These are phyloP conservation scores for Thermomucor indicae-seudaticae DNA, from an alignment of 371 early-diverging fungal genomes.

Conservation along the genomic window DNA sequence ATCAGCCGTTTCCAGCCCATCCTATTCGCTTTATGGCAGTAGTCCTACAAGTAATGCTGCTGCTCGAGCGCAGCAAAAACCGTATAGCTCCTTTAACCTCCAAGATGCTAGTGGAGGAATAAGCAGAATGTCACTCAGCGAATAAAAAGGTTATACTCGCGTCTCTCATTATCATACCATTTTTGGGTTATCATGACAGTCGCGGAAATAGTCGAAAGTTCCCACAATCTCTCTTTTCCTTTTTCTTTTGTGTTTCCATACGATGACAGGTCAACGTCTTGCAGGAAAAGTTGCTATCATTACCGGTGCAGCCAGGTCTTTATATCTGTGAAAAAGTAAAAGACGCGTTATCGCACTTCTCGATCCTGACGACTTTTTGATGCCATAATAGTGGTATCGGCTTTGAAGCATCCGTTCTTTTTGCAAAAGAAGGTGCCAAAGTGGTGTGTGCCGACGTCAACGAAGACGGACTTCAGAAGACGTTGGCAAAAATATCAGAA, in stretches of 20 bases:
- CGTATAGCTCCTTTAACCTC: constrained; percentile 25
- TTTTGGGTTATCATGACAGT: background rate
- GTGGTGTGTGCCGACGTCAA: constrained; percentile 81
- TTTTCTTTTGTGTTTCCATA: background rate
- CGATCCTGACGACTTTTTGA: background rate
- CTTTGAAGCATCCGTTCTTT: constrained; percentile 68
- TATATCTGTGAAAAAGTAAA: background rate
- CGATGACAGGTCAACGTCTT: constrained; percentile 23
- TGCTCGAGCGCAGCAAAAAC: constrained; percentile 29
- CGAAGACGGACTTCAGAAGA: constrained; percentile 46
- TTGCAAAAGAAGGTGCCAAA: constrained; percentile 81
- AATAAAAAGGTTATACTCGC: constrained; percentile 11
- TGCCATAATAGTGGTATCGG: constrained; percentile 82
- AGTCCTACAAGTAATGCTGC: constrained; percentile 25
- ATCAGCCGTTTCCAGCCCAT: constrained; percentile 32
- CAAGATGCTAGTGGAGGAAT: constrained; percentile 44
- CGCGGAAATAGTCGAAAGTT: background rate
- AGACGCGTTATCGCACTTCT: background rate
- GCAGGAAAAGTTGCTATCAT: constrained; percentile 80
- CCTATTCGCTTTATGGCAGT: constrained; percentile 20
- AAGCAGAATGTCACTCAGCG: constrained; percentile 40
- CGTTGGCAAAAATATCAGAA: constrained; percentile 46
- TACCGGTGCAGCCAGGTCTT: constrained; percentile 79
- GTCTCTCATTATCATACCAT: background rate
- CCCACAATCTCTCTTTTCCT: constrained; percentile 6